Evolutionary conservation across 108 stramenopile species (phyloP), one percentile per base, ranked within the genome.

Genomic region (Discostella pseudostelligera): DNA sequence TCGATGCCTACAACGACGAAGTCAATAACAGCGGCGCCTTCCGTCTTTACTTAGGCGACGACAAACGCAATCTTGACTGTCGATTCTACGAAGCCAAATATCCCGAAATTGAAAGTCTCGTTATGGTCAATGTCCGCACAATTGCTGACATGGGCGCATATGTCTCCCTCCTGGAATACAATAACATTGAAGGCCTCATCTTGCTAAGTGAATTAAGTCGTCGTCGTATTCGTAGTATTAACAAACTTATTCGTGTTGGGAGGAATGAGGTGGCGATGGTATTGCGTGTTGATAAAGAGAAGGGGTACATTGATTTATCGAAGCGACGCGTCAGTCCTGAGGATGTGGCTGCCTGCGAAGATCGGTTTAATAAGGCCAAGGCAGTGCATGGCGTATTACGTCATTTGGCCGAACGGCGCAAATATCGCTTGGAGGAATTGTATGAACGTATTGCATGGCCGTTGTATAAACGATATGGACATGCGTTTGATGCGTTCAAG

Each of bases 71-170:
- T 32, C 85, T 99, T 57, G 76, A 96, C 39, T 98, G 97, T 64
- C 91, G 99, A 32, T 99, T 97, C 72, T 99, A 98, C 80, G 96
- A 98, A 59, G 87, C 90, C 60, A 83, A 94, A 78, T 98, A 92
- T 68, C 99, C 99, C 43, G 97, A 97, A 76, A 81, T 96, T 47
- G 99, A 98, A 61, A 88, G 87, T 37, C 86, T 94, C 29, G 96
- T 97, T 28, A 98, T 98, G 96, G 96, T 97, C 43, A 94, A 96
- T 56, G 96, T 97, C 35, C 94, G 94, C 22, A 90, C 92, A 68
- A 99, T 97, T 70, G 99, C 97, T 56, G 98, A 99, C 68, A 98
- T 99, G 98, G 99, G 98, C 25, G 99, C 99, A 35, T 98, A 99
- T 73, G 99, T 99, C 11, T 87, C 90, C 32, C 86, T 99, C 13